Conservation (phyloP, 2,329 filamentous ascomycete genomes). For the Microcyclosporella mali region DNA sequence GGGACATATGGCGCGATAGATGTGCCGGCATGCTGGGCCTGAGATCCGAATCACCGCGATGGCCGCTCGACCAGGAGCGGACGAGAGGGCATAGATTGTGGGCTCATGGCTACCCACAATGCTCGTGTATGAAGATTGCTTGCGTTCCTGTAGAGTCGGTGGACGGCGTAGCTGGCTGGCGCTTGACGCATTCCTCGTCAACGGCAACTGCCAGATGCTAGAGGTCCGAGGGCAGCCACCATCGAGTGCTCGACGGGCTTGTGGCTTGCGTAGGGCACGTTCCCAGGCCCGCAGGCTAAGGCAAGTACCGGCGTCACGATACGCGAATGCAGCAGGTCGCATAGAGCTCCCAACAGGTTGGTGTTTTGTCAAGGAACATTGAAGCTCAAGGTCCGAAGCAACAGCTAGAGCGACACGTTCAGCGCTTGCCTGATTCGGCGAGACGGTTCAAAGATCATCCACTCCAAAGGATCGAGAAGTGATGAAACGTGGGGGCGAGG, state of each 20-base stretch:
- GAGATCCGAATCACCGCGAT: conserved; percentile 89
- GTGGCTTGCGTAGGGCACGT: neutral
- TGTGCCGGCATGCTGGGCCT: conserved; percentile 63
- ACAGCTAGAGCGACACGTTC: too few relatives aligned
- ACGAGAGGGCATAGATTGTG: conserved; percentile 91
- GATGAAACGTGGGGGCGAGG: too few relatives aligned
- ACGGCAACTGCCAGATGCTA: neutral
- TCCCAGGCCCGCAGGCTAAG: neutral
- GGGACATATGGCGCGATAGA: conserved; percentile 61
- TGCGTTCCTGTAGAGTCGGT: neutral
- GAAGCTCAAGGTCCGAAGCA: too few relatives aligned
- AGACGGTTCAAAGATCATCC: too few relatives aligned
- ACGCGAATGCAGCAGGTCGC: conserved; percentile 2
- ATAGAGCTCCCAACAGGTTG: neutral
- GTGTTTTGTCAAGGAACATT: neutral
- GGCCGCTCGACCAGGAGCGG: conserved; percentile 74
- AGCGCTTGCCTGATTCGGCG: too few relatives aligned
- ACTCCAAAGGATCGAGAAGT: too few relatives aligned
- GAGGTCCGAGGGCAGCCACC: neutral
- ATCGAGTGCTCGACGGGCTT: neutral
- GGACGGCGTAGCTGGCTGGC: neutral
- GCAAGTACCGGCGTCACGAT: neutral
- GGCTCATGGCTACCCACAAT: conserved; percentile 12
- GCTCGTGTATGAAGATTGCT: too few relatives aligned
- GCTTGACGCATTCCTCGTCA: neutral